A percentile compares a stretch with the other conserved stretches of the same genome.
phyloP scores from a whole-genome alignment of 768 basidiomycete species.

The Austroboletus eburneus region DNA sequence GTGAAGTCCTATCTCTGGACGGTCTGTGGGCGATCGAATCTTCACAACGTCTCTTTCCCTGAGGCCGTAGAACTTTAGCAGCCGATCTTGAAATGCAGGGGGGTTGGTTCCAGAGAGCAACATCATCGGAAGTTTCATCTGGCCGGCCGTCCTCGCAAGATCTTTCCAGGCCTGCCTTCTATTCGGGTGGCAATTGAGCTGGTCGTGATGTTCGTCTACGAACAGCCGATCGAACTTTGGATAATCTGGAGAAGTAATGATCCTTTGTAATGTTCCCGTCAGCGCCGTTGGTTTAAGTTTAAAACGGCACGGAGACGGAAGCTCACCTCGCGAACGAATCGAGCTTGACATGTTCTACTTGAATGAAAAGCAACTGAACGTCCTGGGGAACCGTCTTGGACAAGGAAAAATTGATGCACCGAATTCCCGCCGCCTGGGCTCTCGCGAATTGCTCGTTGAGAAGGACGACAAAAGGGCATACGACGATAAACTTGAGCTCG shows the following conservation, averaged over 20 bases:
- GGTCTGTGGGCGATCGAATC: not conserved
- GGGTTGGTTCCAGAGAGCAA: conserved; percentile 1
- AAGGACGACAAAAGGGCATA: conserved; percentile 6
- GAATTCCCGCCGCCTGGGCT: not conserved
- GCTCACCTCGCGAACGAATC: not conserved
- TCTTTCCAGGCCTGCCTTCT: not conserved
- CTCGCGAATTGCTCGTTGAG: conserved; percentile 4
- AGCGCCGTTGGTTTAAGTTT: too few relatives aligned
- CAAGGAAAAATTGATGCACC: not conserved
- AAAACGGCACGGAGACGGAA: too few relatives aligned
- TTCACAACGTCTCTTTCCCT: not conserved
- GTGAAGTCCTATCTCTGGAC: conserved; percentile 4
- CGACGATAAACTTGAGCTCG: not conserved
- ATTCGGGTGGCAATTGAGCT: not conserved
- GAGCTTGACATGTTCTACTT: conserved; percentile 5
- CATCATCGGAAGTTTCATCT: not conserved
- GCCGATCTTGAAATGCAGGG: not conserved
- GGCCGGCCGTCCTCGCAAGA: not conserved
- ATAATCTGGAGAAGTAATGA: not conserved
- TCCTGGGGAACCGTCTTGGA: not conserved
- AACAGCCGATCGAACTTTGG: not conserved
- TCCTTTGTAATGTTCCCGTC: too few relatives aligned
- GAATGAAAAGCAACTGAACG: conserved; percentile 4
- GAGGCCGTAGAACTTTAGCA: not conserved
- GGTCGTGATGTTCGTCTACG: conserved; percentile 10